These are phyloP conservation scores for Euphorbia tirucalli DNA, from an alignment of 345 rosid genomes.

Conservation along the genomic window DNA sequence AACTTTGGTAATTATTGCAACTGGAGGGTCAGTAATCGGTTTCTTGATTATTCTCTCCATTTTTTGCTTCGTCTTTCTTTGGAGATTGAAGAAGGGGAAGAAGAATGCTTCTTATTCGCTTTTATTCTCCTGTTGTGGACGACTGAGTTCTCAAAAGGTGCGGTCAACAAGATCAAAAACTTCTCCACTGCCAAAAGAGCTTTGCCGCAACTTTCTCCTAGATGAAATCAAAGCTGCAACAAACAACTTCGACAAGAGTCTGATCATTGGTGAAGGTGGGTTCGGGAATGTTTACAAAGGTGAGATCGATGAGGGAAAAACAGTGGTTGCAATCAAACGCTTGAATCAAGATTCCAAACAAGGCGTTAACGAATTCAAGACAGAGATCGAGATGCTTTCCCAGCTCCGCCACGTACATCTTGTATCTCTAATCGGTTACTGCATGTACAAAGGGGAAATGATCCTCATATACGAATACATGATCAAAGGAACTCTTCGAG, in stretches of 20 bases:
- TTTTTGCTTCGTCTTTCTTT: background rate
- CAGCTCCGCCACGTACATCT: conserved; percentile 44
- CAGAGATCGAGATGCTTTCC: conserved; percentile 10
- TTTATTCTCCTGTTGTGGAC: background rate
- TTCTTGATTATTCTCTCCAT: background rate
- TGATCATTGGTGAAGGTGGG: background rate
- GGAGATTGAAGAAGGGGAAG: background rate
- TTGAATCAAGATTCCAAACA: conserved; percentile 5
- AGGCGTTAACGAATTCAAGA: conserved; percentile 8
- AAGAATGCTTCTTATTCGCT: background rate
- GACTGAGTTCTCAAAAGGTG: background rate
- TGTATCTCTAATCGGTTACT: conserved; percentile 84
- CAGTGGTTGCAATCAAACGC: background rate
- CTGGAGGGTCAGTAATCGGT: background rate
- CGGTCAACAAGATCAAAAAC: background rate
- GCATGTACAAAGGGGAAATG: conserved; percentile 29
- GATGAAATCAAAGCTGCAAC: conserved; percentile 2
- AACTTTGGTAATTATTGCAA: background rate
- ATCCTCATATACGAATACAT: background rate
- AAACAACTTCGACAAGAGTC: background rate
- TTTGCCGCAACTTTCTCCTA: conserved; percentile 13
- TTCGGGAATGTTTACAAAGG: conserved; percentile 7
- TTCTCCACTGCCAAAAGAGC: background rate
- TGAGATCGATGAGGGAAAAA: background rate
- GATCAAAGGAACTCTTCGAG: conserved; percentile 5